These are phyloP conservation scores for Penicillium sp. DNA, from an alignment of 2,329 filamentous ascomycete genomes.

Conservation along the genomic window DNA sequence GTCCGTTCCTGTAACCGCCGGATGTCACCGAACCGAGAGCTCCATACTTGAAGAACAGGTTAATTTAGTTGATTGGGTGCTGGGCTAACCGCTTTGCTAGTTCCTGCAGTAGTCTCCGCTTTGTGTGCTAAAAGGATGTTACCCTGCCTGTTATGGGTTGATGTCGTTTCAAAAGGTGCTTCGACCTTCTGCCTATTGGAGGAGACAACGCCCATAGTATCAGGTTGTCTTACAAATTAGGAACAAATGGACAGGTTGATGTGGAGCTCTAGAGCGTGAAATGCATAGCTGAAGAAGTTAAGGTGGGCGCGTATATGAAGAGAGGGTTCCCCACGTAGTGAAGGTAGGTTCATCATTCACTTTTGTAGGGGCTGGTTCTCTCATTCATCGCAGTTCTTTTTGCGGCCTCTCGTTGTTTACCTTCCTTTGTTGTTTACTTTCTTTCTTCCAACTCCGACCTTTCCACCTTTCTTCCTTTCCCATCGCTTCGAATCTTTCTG, in stretches of 20 bases:
- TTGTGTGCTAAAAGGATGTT: conserved; percentile 10
- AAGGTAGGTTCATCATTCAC: conserved; percentile 2
- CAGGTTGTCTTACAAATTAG: conserved; percentile 18
- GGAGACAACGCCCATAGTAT: conserved; percentile 5
- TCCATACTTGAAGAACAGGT: background rate
- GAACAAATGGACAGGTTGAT: background rate
- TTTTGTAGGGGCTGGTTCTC: background rate
- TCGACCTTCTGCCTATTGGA: conserved; percentile 17
- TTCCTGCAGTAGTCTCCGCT: conserved; percentile 24
- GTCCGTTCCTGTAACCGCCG: background rate
- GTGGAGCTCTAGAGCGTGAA: background rate
- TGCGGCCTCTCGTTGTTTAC: conserved; percentile 18
- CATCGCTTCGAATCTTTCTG: background rate
- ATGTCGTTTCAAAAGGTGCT: conserved; percentile 15
- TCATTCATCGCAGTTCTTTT: conserved; percentile 6
- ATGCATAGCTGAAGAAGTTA: background rate
- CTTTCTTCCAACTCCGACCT: background rate
- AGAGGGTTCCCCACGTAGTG: too few relatives aligned
- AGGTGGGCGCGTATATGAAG: background rate
- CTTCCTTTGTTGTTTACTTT: background rate
- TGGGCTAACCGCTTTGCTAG: conserved; percentile 4
- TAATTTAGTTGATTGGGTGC: background rate
- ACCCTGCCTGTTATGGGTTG: background rate
- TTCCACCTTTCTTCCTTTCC: conserved; percentile 30
- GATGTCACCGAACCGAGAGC: background rate